Evolutionary conservation across 202 grass and related monocot species (phyloP).

Genomic region (Zizania palustris): DNA sequence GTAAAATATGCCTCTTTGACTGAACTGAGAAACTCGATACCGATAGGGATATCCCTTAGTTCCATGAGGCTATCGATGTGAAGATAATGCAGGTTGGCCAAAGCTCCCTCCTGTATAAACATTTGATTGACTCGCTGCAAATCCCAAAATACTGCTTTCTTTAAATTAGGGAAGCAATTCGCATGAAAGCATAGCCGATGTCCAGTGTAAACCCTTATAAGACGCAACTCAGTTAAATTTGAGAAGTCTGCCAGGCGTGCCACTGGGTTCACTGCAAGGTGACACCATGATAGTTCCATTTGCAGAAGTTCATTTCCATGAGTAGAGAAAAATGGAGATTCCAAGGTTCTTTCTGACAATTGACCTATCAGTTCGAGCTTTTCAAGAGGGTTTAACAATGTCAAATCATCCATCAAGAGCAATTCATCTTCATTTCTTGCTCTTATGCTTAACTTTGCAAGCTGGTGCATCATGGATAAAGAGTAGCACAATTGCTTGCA

Average conservation of each 20-base stretch:
- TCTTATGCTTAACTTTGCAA: conserved; percentile 33
- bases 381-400: conserved; percentile 32
- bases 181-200: conserved; percentile 19
- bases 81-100: conserved; percentile 32
- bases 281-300: conserved; percentile 33
- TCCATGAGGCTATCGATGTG: conserved; percentile 26
- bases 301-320: conserved; percentile 9
- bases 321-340: conserved; percentile 33
- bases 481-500: conserved; percentile 35
- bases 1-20: conserved; percentile 36
- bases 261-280: conserved; percentile 25
- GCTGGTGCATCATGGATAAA: conserved; percentile 43
- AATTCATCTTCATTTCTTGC: conserved; percentile 37
- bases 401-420: conserved; percentile 37
- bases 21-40: conserved; percentile 23
- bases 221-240: conserved; percentile 29
- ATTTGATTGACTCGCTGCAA: conserved; percentile 34
- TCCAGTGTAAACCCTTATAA: conserved; percentile 39
- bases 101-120: conserved; percentile 29
- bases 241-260: conserved; percentile 20
- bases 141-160: conserved; percentile 1
- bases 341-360: conserved; percentile 34
- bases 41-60: conserved; percentile 16
- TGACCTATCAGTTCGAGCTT: conserved; percentile 16
- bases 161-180: conserved; percentile 34